Base-by-base conservation (phyloP, 2,329 filamentous ascomycete species). In the Zymoseptoria ardabiliae region DNA sequence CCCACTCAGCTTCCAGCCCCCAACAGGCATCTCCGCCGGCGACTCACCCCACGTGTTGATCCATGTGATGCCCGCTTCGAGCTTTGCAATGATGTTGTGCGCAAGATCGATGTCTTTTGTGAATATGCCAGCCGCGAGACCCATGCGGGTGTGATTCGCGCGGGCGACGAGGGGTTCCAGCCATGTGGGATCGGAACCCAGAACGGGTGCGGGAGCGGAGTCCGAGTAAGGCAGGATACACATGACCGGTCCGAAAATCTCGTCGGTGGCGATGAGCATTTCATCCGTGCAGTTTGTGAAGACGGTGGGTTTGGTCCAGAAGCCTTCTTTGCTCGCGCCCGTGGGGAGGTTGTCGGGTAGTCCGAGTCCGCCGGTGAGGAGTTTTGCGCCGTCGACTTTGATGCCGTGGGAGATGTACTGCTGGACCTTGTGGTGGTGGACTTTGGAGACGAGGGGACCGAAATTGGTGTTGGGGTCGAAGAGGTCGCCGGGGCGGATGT, bases 11-110 rank as follows among this genome's bases (percentile, higher is more conserved):
- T 96, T 96, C 91, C 91, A 96, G 0, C 91, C 91, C 9, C 91
- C 91, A 0, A 96, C 91, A 2, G 88, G 88, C 91, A 96, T 96
- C 78, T 96, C 91, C 0, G 91, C 90, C 0, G 91, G 91, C 54
- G 83, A 87, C 77, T 96, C 91, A n/a, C 91, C 91, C 91, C 91
- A 96, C 0, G 89, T 91, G 73, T 96, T 96, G 56, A 96, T 81
- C 91, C 91, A 96, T 1, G 90, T 95, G 69, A 96, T 96, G 35
- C 91, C 91, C 0, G 90, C 90, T 70, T 95, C 82, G 4, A 96
- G 77, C 69, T 84, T 81, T 22, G 82, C 81, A 50, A 93, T 80
- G 0, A 93, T 82, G 50, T 82, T 78, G 69, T 96, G 90, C 58
- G 89, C 91, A 53, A 81, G 71, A 66, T 89, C 87, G 56, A 96